Percentiles rank a stretch among this genome's conserved stretches.
Conservation (phyloP, 352 stramenopile genomes). For the Globisporangium acanthophoron region DNA sequence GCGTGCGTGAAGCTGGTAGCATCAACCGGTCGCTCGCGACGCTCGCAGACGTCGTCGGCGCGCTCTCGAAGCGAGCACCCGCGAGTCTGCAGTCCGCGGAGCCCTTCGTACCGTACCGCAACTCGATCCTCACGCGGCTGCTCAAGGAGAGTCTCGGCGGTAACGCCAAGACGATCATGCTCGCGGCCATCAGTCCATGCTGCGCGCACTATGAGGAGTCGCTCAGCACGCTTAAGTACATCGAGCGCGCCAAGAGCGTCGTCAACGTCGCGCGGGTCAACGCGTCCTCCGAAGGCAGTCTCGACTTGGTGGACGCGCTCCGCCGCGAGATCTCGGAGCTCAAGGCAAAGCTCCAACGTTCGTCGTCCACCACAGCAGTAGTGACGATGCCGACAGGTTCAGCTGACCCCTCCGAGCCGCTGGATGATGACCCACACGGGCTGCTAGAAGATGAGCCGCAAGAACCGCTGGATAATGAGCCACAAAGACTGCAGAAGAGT, state of each 20-base stretch:
- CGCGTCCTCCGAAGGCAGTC: constrained; percentile 15
- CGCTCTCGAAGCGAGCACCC: constrained; percentile 35
- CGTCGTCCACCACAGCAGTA: neutral
- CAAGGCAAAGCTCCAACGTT: constrained; percentile 22
- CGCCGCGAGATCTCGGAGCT: constrained; percentile 36
- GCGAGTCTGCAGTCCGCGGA: constrained; percentile 12
- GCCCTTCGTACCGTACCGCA: constrained; percentile 83
- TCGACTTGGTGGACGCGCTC: constrained; percentile 30
- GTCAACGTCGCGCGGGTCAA: constrained; percentile 38
- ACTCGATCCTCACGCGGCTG: constrained; percentile 82
- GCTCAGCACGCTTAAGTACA: constrained; percentile 78
- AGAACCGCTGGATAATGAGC: too few species aligned
- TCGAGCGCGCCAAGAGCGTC: constrained; percentile 61
- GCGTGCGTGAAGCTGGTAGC: constrained; percentile 62
- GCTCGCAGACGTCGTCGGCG: constrained; percentile 80
- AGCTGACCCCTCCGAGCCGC: too few species aligned
- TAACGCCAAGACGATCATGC: constrained; percentile 80
- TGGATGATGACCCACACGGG: too few species aligned
- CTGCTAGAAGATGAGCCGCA: neutral
- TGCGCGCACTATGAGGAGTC: constrained; percentile 85
- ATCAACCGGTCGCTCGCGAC: constrained; percentile 86
- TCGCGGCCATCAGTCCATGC: constrained; percentile 84
- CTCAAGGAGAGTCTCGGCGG: constrained; percentile 78
- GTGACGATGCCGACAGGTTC: neutral
- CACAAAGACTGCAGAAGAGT: neutral